These are phyloP conservation scores for Coemansia interrupta DNA, from an alignment of 192 early-diverging fungal genomes.

Conservation along the genomic window DNA sequence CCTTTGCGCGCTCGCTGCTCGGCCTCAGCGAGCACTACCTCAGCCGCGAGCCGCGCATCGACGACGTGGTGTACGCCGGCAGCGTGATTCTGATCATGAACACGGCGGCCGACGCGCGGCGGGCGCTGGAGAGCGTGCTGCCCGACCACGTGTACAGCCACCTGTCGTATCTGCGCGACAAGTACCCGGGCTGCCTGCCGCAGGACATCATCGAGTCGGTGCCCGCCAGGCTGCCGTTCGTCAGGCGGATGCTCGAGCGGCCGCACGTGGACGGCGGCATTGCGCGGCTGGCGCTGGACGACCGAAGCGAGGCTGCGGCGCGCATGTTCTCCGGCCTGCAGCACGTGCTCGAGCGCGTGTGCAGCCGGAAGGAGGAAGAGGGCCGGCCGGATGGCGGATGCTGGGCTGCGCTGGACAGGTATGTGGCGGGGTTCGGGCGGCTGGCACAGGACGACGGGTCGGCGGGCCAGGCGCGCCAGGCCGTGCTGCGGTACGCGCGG, in stretches of 20 bases:
- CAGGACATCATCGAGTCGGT: constrained; percentile 21
- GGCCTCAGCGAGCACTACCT: constrained; percentile 65
- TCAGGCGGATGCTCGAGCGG: constrained; percentile 32
- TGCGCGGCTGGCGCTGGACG: constrained; percentile 7
- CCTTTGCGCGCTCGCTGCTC: constrained; percentile 58
- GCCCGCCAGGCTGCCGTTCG: constrained; percentile 20
- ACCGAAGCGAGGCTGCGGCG: not conserved
- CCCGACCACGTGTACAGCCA: constrained; percentile 75
- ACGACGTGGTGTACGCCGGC: constrained; percentile 66
- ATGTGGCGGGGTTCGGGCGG: not conserved
- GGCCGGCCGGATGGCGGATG: no score
- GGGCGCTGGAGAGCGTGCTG: constrained; percentile 53
- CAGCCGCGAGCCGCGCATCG: constrained; percentile 66
- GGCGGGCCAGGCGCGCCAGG: not conserved
- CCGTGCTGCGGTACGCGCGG: constrained; percentile 17
- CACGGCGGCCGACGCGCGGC: constrained; percentile 55
- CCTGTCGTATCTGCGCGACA: constrained; percentile 69
- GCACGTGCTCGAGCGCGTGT: not conserved
- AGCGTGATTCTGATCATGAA: constrained; percentile 79
- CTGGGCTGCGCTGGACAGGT: not conserved
- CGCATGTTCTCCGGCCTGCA: constrained; percentile 1
- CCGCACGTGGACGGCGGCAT: constrained; percentile 15
- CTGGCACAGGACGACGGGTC: not conserved
- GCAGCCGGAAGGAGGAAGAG: no score
- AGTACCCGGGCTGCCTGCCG: constrained; percentile 53